Evolutionary conservation across 495 filamentous ascomycete genomes (phyloP), one percentile per base, ranked within the genome.

Genomic region (Aspergillus saccharolyticus): DNA sequence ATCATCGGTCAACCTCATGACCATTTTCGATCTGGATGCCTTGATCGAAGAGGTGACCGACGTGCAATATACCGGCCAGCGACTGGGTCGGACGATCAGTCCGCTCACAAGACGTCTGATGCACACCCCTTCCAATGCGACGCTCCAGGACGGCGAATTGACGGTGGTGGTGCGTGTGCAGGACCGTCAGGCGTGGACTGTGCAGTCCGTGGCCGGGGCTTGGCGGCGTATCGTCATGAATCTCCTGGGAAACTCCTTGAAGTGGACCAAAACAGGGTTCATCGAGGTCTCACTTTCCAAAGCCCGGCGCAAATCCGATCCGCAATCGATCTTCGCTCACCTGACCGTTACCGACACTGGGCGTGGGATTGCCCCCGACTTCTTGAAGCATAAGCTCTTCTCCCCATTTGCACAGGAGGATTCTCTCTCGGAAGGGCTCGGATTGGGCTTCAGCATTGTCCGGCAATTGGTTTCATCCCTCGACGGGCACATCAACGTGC

Each of bases 391-490:
- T 44, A 77, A 81, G 15, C 64, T 89, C 0, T 91, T 85, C 59
- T 82, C 81, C 3, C 84, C 88, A 0, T 91, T 91, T 59, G 75
- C 82, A 0, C 88, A 91, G 56, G 88, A 90, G 60, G 80, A 89
- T 53, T 69, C 76, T 0, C 73, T 89, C 12, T 77, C 80, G 1
- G 77, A 82, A 16, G 88, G 88, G 16, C 84, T 87, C 3, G 88
- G 88, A 0, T 76, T 89, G 2, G 87, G 87, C 0, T 77, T 90
- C 46, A 85, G 81, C 46, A 88, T 89, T 46, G 83, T 89, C 0
- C 81, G 78, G 24, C 84, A 87, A 52, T 79, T 91, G 15, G 75
- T 88, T 3, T 71, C 70, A 17, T 78, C 79, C 19, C 73, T 91
- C 7, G 75, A 77, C 6, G 84, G 88, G 0, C 73, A 77, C 10